Base-by-base conservation (phyloP, 2,329 filamentous ascomycete species). In the Elsinoe fawcettii region DNA sequence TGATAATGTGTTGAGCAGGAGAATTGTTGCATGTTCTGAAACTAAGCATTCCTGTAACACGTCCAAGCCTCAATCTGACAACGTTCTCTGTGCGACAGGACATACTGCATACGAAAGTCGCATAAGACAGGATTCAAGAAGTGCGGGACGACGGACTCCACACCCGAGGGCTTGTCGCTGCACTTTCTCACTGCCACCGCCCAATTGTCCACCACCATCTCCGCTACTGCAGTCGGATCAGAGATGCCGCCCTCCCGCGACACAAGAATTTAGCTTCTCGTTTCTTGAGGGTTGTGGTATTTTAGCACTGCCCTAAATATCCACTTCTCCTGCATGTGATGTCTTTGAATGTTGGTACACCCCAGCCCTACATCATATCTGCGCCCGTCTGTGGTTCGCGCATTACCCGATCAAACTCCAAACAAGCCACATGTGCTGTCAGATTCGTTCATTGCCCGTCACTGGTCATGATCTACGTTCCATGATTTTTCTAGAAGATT, bases 401-500 rank as follows among this genome's bases (percentile, higher is more conserved):
- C 30, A 5, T 18, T 8, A 53, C 49, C n/a, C 49, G 32, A 53
- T 53, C 34, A 18, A 53, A 30, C 32, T 11, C 8, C 18, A 16
- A 18, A 20, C 30, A 53, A 53, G 49, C 49, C 49, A 53, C 49
- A 37, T 25, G 12, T 1, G 11, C 4, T 53, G 32, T 53, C 49
- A 53, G 32, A 53, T 53, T 36, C 49, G 49, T 39, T 53, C 49
- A 53, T 53, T 25, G 16, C n/a, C 30, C 49, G 49, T 53, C 49
- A 53, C 32, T 11, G 27, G 23, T 11, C 14, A 25, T 18, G 30
- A 47, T 36, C 32, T 32, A 27, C 32, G 49, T 47, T 46, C 54
- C 37, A 56, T 46, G 46, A 11, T 37, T 37, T 58, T 53, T 58
- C 56, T 58, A 20, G 56, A 53, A 57, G 49, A 36, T 25, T 37